Evolutionary conservation across 164 flowering plant genomes (phyloP).

Genomic region (Platanus orientalis): DNA sequence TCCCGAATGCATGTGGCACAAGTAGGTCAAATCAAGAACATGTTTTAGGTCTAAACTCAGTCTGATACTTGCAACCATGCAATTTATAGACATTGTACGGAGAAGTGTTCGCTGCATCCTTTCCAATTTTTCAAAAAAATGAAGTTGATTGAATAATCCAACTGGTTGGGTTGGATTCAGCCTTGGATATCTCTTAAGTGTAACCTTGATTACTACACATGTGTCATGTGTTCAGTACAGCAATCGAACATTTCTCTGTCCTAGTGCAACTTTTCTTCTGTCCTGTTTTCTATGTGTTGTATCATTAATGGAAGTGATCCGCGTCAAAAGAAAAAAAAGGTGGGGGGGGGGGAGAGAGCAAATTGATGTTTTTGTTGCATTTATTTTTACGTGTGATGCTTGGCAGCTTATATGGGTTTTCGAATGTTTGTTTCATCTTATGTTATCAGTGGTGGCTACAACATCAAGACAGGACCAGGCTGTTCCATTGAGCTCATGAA

Average conservation of each 20-base stretch:
- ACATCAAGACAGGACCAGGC: constrained; percentile 55
- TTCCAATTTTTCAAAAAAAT: too few species aligned
- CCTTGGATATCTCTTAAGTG: not conserved
- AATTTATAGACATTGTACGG: not conserved
- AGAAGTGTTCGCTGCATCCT: too few species aligned
- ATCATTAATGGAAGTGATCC: not conserved
- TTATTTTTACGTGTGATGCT: not conserved
- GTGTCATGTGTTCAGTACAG: not conserved
- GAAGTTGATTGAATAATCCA: not conserved
- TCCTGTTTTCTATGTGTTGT: not conserved
- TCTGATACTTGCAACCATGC: not conserved
- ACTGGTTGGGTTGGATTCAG: not conserved
- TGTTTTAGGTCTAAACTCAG: too few species aligned
- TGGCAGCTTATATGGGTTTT: not conserved
- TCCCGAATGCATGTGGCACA: not conserved
- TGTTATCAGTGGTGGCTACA: constrained; percentile 15
- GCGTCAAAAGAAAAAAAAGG: not conserved
- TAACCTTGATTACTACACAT: not conserved
- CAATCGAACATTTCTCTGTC: too few species aligned
- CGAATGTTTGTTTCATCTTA: not conserved
- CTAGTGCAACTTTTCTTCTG: not conserved
- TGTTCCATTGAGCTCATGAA: constrained; percentile 53
- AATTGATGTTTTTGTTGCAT: not conserved
- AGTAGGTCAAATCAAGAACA: too few species aligned
- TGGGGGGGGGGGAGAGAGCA: not conserved